These are phyloP conservation scores for Elsinoe necatrix DNA, from an alignment of 2,329 filamentous ascomycete species.

Conservation along the genomic window DNA sequence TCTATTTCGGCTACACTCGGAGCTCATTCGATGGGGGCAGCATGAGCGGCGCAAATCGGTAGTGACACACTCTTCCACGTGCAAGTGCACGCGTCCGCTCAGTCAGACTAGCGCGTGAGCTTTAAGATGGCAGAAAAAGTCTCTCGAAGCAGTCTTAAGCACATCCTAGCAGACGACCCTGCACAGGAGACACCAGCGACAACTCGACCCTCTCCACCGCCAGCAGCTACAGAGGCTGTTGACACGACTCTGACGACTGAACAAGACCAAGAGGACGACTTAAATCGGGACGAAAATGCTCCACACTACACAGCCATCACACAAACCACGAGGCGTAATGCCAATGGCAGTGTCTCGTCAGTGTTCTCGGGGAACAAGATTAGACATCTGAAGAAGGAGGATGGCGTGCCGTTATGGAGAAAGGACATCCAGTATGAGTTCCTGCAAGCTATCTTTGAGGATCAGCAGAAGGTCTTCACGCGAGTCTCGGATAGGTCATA, in stretches of 20 bases:
- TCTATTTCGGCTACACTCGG: not conserved
- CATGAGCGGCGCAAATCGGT: not conserved
- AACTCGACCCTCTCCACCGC: conserved; percentile 8
- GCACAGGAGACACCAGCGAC: conserved; percentile 14
- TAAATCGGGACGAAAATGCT: conserved; percentile 18
- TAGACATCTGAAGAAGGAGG: conserved; percentile 77
- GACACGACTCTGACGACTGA: not conserved
- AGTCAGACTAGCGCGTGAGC: not conserved
- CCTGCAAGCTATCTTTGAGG: conserved; percentile 68
- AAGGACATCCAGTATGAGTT: conserved; percentile 87
- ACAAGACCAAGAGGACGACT: conserved; percentile 16
- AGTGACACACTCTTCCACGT: not conserved
- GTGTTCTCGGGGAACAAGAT: conserved; percentile 70
- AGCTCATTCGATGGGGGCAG: not conserved
- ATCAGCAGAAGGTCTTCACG: conserved; percentile 70
- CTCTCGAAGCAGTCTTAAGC: conserved; percentile 20
- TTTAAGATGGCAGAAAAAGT: conserved; percentile 18
- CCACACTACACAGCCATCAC: conserved; percentile 42
- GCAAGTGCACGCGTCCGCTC: not conserved
- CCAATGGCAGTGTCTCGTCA: conserved; percentile 56
- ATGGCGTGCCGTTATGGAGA: conserved; percentile 78
- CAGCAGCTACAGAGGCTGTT: not conserved
- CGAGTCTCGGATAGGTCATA: conserved; percentile 79
- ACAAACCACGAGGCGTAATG: conserved; percentile 50
- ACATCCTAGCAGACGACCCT: conserved; percentile 25